Conservation (phyloP, 2,329 filamentous ascomycete species). For the Aspergillaceae sp. region DNA sequence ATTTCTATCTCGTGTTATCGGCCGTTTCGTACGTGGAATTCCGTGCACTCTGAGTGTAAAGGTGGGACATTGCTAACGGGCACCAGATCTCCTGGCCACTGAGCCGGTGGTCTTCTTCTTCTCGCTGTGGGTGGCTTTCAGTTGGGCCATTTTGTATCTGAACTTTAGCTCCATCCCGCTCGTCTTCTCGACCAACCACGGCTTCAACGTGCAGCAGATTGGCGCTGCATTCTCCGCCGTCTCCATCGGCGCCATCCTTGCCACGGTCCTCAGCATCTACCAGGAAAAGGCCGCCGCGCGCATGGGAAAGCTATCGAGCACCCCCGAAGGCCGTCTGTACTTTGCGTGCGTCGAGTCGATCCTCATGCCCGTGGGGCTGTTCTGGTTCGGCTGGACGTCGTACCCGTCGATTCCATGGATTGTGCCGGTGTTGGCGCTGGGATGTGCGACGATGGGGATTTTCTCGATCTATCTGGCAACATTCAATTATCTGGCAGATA, state of each 20-base stretch:
- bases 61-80: background rate
- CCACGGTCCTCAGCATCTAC: slow-evolving; percentile 57
- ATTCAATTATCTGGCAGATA: slow-evolving; percentile 85
- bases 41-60: background rate
- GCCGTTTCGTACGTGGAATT: slow-evolving; percentile 50
- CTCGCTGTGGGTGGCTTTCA: slow-evolving; percentile 75
- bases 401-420: slow-evolving; percentile 58
- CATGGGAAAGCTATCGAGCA: slow-evolving; percentile 35
- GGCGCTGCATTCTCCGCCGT: slow-evolving; percentile 63
- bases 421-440: slow-evolving; percentile 57
- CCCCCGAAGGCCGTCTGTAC: slow-evolving; percentile 69
- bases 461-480: slow-evolving; percentile 75
- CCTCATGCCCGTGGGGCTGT: slow-evolving; percentile 66
- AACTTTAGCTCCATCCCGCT: slow-evolving; percentile 69
- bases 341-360: slow-evolving; percentile 66
- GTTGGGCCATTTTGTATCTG: slow-evolving; percentile 76
- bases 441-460: slow-evolving; percentile 70
- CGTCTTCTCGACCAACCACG: slow-evolving; percentile 59
- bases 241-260: slow-evolving; percentile 54
- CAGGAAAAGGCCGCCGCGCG: slow-evolving; percentile 59
- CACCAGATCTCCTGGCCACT: slow-evolving; percentile 42
- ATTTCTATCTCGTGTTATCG: slow-evolving; percentile 62
- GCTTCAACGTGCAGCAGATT: slow-evolving; percentile 56
- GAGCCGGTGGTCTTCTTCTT: slow-evolving; percentile 60
- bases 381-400: slow-evolving; percentile 65